Evolutionary conservation across 202 grass and related monocot species (phyloP).

Genomic region (Saccharum hybrid): DNA sequence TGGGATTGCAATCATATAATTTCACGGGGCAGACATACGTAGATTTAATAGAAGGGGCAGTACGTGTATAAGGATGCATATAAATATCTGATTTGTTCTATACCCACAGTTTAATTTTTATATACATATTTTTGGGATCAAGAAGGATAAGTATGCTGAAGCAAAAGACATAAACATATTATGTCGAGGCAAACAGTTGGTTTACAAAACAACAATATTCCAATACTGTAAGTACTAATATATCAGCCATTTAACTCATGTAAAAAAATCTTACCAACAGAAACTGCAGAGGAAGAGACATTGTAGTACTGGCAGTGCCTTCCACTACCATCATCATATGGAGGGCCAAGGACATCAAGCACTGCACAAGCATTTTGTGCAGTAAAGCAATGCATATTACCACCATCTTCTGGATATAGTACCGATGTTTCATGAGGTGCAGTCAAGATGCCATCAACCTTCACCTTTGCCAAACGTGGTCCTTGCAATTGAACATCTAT

Average conservation of each 20-base stretch:
- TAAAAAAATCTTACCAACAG: conserved; percentile 46
- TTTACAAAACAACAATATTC: conserved; percentile 3
- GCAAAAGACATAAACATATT: not conserved
- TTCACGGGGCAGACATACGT: not conserved
- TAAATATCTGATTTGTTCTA: no score
- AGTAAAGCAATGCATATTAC: conserved; percentile 80
- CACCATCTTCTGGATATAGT: conserved; percentile 72
- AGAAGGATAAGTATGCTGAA: not conserved
- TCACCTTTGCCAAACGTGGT: conserved; percentile 68
- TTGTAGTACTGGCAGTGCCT: conserved; percentile 69
- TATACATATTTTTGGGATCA: conserved; percentile 1
- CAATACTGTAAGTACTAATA: not conserved
- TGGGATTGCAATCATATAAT: not conserved
- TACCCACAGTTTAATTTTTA: not conserved
- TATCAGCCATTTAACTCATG: not conserved
- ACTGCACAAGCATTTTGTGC: conserved; percentile 68
- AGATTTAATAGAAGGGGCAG: not conserved
- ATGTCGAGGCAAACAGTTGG: not conserved
- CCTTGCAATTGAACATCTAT: conserved; percentile 43
- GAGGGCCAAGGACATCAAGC: conserved; percentile 75
- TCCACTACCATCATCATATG: conserved; percentile 63
- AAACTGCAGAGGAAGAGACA: conserved; percentile 40
- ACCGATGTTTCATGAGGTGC: conserved; percentile 59
- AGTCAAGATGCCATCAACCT: conserved; percentile 58
- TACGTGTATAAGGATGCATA: not conserved